A percentile compares a stretch with the other conserved stretches of the same genome.
Conservation (phyloP, 163 green algal genomes). For the Scenedesmus sp. region DNA sequence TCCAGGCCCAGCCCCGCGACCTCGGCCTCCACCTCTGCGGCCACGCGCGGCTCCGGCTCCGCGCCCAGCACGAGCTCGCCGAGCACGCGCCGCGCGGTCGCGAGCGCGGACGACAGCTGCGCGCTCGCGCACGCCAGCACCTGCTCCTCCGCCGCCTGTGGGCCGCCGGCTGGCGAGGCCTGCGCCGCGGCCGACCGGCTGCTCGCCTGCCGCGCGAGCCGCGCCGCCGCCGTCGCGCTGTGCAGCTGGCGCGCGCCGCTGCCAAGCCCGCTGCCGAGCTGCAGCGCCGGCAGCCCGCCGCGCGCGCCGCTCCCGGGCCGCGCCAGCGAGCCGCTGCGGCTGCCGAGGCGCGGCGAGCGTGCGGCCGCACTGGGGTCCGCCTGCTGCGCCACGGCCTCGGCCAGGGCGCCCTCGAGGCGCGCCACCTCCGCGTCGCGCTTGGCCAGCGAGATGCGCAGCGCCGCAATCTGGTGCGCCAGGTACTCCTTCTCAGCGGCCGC, state of each 20-base stretch:
- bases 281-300: no score
- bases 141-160: neutral
- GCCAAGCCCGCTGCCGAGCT: no score
- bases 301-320: no score
- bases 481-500: constrained; percentile 39
- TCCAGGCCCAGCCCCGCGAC: constrained; percentile 15
- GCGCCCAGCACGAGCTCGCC: constrained; percentile 33
- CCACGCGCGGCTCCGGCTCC: neutral
- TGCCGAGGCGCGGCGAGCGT: no score
- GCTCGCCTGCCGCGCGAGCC: constrained; percentile 27
- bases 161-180: neutral
- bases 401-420: constrained; percentile 46
- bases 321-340: no score
- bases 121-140: constrained; percentile 22
- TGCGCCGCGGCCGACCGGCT: neutral
- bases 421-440: constrained; percentile 56
- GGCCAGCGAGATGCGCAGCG: constrained; percentile 50
- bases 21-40: constrained; percentile 1
- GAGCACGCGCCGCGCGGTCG: constrained; percentile 48
- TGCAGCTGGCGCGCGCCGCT: neutral
- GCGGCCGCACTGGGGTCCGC: no score
- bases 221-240: constrained; percentile 17
- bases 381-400: neutral
- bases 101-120: constrained; percentile 42
- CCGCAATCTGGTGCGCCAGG: constrained; percentile 39